Evolutionary conservation across 176 grass and related monocot species (phyloP), one percentile per base, ranked within the genome.

Genomic region (Phoenix roebelenii): DNA sequence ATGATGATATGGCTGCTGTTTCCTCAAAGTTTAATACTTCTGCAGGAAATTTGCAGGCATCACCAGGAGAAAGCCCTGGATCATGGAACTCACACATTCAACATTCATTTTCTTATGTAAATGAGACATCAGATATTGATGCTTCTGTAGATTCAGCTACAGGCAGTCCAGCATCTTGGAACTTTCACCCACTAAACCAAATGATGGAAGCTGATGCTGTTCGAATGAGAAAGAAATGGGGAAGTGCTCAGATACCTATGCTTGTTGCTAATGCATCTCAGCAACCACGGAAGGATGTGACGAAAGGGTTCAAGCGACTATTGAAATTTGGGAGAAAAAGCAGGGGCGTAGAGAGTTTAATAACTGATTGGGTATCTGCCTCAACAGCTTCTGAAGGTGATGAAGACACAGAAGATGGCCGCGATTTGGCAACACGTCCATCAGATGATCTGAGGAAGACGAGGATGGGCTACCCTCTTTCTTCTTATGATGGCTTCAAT

Each of bases 261-360:
- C 50, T 76, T 64, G 71, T 70, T 74, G 60, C 78, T 30, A 90
- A 85, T 77, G 64, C 69, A 74, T 73, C 83, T 73, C 86, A 95
- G 51, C 84, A 88, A 52, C 60, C 81, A 32, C 76, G 84, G 3
- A 98, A 88, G 73, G 93, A 98, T 73, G 84, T 83, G 69, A 75
- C 93, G 15, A 92, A 98, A 79, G 93, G 93, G 48, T 81, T 98
- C 61, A 98, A 98, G 79, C 88, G 89, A 68, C 53, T 98, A 28
- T 70, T 90, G 76, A 92, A 98, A 83, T 98, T 98, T 80, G 88
- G 87, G 60, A 89, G 88, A 79, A 98, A 98, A 59, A 92, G 51
- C 57, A 80, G 81, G 39, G 88, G 72, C 17, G 77, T 71, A 18
- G 81, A 85, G 70, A 83, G 79, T 75, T 67, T 75, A 76, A 51